Evolutionary conservation across 164 flowering plant genomes (phyloP), one percentile per base, ranked within the genome.

Genomic region (Saururus chinensis): DNA sequence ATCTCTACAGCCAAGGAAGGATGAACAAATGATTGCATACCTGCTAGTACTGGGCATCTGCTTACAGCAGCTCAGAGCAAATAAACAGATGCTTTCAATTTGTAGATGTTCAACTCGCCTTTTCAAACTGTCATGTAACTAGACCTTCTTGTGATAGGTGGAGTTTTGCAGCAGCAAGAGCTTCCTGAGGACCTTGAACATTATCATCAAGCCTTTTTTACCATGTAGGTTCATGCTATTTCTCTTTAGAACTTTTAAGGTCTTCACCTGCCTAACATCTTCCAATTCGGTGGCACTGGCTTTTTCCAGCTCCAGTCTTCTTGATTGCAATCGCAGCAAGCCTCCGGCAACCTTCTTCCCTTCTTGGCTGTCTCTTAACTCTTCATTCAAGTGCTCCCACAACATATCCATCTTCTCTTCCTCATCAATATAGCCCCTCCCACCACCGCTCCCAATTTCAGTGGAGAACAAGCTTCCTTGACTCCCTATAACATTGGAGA

Each of bases 321-420:
- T 45, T 45, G 49, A 45, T 45, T 45, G 11, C 14, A 13, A 45
- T 9, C 7, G 17, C 14, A 13, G 49, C 14, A 17, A 12, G 4
- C 14, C 49, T 8, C 49, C 4, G 1, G 49, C 7, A 17, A 45
- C 2, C 49, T 45, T 45, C 49, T 45, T 45, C 49, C 14, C 49
- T 45, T 45, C 49, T 12, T 17, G 49, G 2, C 14, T 13, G 17
- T 45, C 14, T 9, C 17, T 45, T 22, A 76, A 51, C 22, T 84
- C 83, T 0, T 81, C 81, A 52, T 84, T 79, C 73, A 83, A 75
- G 63, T 81, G 66, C 68, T 83, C 49, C 49, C 49, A 84, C 63
- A 85, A 64, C 76, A 75, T 57, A 56, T 85, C 90, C 90, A 85
- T 85, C 74, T 70, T 83, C 51, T 81, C 86, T 40, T 79, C 84